Percentiles rank a stretch among this genome's conserved stretches.
phyloP scores from a whole-genome alignment of 2,329 filamentous ascomycete species.

The Fusarium aywerte region DNA sequence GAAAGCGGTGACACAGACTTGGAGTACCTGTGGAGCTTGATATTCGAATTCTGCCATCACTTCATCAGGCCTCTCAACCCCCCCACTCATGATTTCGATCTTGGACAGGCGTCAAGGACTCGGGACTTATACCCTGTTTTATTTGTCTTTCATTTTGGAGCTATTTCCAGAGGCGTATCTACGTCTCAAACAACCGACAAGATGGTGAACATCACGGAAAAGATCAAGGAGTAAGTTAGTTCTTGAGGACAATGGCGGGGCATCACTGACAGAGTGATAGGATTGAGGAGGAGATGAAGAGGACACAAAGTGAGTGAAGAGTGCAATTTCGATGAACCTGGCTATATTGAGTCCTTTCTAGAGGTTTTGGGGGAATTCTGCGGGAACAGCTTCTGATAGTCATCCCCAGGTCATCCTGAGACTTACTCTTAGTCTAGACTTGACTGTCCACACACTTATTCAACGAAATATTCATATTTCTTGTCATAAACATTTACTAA shows the following conservation, averaged over 20 bases:
- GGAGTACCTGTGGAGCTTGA: slow-evolving; percentile 32
- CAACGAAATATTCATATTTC: not conserved
- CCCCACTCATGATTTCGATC: slow-evolving; percentile 46
- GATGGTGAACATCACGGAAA: slow-evolving; percentile 99
- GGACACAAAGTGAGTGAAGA: slow-evolving; percentile 85
- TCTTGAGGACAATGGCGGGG: slow-evolving; percentile 7
- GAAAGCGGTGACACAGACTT: slow-evolving; percentile 47
- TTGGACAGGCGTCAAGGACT: slow-evolving; percentile 23
- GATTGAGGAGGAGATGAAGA: slow-evolving; percentile 99
- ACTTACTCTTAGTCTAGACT: not conserved
- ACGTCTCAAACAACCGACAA: slow-evolving; percentile 51
- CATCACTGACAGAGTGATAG: slow-evolving; percentile 59
- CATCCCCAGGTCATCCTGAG: not conserved
- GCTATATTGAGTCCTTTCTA: too few relatives aligned
- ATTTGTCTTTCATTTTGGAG: slow-evolving; percentile 11
- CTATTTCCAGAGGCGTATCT: slow-evolving; percentile 35
- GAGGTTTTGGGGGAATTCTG: not conserved
- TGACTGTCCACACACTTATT: not conserved
- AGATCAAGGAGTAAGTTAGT: slow-evolving; percentile 92
- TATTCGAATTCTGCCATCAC: slow-evolving; percentile 43
- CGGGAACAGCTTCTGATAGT: not conserved
- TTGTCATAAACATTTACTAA: slow-evolving; percentile 5
- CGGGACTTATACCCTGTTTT: slow-evolving; percentile 23
- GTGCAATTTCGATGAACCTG: not conserved
- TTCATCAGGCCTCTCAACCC: slow-evolving; percentile 43